These are phyloP conservation scores for Barnettozyma californica DNA, from an alignment of 805 yeast species.

Conservation along the genomic window DNA sequence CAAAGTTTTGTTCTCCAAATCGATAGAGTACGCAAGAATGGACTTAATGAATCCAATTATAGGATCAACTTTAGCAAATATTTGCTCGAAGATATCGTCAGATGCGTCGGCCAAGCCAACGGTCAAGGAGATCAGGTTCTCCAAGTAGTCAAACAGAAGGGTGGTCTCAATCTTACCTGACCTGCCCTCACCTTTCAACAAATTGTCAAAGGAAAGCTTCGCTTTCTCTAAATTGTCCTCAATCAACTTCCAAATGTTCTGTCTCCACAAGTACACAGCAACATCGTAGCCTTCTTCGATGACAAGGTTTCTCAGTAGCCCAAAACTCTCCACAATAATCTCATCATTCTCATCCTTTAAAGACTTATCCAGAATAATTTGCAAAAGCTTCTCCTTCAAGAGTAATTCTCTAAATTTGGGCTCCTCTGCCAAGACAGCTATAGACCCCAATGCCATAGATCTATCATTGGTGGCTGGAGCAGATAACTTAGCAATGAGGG, in stretches of 20 bases:
- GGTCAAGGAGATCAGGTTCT: slow-evolving; percentile 64
- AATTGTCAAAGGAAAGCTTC: slow-evolving; percentile 40
- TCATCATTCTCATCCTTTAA: slow-evolving; percentile 68
- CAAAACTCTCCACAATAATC: slow-evolving; percentile 74
- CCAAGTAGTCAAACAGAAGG: slow-evolving; percentile 60
- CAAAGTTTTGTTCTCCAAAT: slow-evolving; percentile 23
- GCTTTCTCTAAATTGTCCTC: slow-evolving; percentile 48
- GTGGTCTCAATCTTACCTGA: slow-evolving; percentile 37
- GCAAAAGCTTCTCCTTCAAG: slow-evolving; percentile 67
- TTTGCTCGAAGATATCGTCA: slow-evolving; percentile 48
- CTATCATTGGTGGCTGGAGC: slow-evolving; percentile 66
- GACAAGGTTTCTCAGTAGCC: slow-evolving; percentile 72
- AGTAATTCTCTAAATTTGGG: slow-evolving; percentile 53
- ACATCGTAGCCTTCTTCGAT: slow-evolving; percentile 87
- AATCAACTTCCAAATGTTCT: slow-evolving; percentile 64
- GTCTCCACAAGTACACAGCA: slow-evolving; percentile 70
- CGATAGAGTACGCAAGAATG: slow-evolving; percentile 25
- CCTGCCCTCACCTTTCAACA: slow-evolving; percentile 25
- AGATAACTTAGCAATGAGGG: slow-evolving; percentile 60
- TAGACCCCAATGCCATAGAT: slow-evolving; percentile 69
- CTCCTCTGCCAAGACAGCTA: slow-evolving; percentile 69
- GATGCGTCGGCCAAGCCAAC: slow-evolving; percentile 63
- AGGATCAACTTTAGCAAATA: slow-evolving; percentile 26
- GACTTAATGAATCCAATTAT: slow-evolving; percentile 24
- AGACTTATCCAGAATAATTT: slow-evolving; percentile 55